Evolutionary conservation across 345 rosid genomes (phyloP).

Genomic region (Trapa incisa): DNA sequence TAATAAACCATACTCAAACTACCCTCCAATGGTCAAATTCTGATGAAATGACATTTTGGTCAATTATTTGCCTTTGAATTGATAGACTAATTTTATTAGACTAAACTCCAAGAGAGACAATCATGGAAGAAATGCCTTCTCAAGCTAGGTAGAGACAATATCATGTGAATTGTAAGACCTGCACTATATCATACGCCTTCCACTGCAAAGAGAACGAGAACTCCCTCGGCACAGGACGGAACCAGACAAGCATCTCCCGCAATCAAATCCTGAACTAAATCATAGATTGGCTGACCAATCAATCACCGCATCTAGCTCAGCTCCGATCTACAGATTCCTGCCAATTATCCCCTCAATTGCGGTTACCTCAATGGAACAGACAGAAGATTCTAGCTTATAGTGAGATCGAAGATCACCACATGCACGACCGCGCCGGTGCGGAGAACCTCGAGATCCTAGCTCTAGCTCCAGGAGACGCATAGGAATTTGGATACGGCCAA

Average conservation of each 20-base stretch:
- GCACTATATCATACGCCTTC: conserved; percentile 4
- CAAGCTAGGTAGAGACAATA: background rate
- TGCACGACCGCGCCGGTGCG: background rate
- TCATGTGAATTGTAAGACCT: background rate
- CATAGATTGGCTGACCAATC: background rate
- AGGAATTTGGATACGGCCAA: conserved; percentile 27
- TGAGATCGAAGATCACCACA: background rate
- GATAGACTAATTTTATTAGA: no score
- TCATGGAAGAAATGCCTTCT: background rate
- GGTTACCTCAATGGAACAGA: background rate
- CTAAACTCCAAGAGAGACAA: background rate
- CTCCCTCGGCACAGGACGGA: conserved; percentile 34
- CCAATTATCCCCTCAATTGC: background rate
- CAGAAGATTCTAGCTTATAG: conserved; percentile 1
- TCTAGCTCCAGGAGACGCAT: background rate
- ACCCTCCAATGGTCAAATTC: no score
- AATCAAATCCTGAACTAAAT: background rate
- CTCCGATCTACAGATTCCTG: background rate
- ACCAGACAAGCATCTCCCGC: conserved; percentile 46
- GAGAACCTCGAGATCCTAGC: background rate
- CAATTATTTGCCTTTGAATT: no score
- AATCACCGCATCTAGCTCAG: conserved; percentile 7
- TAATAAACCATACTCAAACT: no score
- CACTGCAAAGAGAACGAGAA: conserved; percentile 8
- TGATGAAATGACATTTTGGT: no score